Evolutionary conservation across 2,329 filamentous ascomycete genomes (phyloP).

Genomic region (Colletotrichum noveboracense): DNA sequence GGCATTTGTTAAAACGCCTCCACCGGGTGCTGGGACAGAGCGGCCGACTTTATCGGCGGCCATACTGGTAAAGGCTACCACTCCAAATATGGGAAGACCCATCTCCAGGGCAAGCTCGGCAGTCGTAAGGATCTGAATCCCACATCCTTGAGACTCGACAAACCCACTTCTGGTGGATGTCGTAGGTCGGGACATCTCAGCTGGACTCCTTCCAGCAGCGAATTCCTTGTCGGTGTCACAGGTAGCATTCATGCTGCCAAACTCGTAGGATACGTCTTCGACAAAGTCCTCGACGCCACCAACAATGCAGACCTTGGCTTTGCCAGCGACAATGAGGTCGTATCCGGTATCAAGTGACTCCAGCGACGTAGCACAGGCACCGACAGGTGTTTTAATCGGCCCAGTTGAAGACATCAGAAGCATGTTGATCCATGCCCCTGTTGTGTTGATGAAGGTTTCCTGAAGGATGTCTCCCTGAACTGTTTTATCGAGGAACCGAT

Average conservation of each 20-base stretch:
- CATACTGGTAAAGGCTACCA: slow-evolving; percentile 36
- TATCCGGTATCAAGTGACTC: slow-evolving; percentile 39
- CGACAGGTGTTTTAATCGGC: slow-evolving; percentile 38
- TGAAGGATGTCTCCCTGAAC: slow-evolving; percentile 38
- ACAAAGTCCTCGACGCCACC: slow-evolving; percentile 39
- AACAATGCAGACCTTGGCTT: slow-evolving; percentile 35
- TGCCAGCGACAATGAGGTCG: slow-evolving; percentile 35
- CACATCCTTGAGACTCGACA: slow-evolving; percentile 39
- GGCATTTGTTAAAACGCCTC: slow-evolving; percentile 37
- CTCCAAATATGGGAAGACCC: slow-evolving; percentile 36
- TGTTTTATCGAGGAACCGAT: slow-evolving; percentile 32
- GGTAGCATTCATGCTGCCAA: slow-evolving; percentile 41
- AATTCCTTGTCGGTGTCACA: slow-evolving; percentile 33
- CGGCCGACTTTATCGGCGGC: slow-evolving; percentile 38
- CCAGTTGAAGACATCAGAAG: slow-evolving; percentile 39
- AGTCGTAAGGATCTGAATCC: slow-evolving; percentile 37
- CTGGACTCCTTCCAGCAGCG: slow-evolving; percentile 29
- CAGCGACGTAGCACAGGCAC: slow-evolving; percentile 41
- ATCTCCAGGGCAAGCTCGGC: slow-evolving; percentile 38
- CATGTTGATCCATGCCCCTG: slow-evolving; percentile 45
- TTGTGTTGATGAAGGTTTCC: slow-evolving; percentile 40
- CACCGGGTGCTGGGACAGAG: slow-evolving; percentile 42
- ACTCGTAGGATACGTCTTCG: slow-evolving; percentile 33
- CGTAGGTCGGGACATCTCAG: slow-evolving; percentile 39
- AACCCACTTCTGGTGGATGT: slow-evolving; percentile 37